phyloP scores from a whole-genome alignment of 768 basidiomycete genomes.

The Mycena capillaripes region DNA sequence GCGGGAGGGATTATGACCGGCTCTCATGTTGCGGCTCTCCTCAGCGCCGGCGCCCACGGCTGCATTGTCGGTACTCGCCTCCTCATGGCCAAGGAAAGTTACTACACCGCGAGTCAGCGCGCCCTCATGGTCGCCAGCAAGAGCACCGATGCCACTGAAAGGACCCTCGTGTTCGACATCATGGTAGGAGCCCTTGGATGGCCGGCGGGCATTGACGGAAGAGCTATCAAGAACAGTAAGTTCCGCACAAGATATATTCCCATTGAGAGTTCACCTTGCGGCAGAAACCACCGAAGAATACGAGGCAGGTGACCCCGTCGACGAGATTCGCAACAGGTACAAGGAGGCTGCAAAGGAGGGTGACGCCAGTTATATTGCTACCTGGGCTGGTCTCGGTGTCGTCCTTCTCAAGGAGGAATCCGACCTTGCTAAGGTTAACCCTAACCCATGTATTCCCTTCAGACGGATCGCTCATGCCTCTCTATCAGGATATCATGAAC shows the following conservation, averaged over 20 bases:
- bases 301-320: no score
- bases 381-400: conserved; percentile 9
- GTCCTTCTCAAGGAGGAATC: background rate
- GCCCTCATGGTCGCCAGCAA: background rate
- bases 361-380: conserved; percentile 2
- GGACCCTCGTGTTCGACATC: conserved; percentile 6
- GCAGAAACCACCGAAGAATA: background rate
- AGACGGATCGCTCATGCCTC: no score
- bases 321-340: background rate
- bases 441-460: no score
- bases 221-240: conserved; percentile 5
- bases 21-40: no score
- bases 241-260: background rate
- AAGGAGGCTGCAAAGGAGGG: background rate
- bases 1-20: no score
- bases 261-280: background rate
- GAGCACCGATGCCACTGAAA: background rate
- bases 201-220: conserved; percentile 12
- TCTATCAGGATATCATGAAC: no score
- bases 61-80: no score
- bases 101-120: conserved; percentile 8
- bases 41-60: no score
- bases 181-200: conserved; percentile 13
- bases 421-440: conserved; percentile 3
- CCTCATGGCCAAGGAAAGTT: conserved; percentile 11